A percentile compares a stretch with the other conserved stretches of the same genome.
phyloP scores from a whole-genome alignment of 75 land plant genomes.

The Isoetes taiwanensis region DNA sequence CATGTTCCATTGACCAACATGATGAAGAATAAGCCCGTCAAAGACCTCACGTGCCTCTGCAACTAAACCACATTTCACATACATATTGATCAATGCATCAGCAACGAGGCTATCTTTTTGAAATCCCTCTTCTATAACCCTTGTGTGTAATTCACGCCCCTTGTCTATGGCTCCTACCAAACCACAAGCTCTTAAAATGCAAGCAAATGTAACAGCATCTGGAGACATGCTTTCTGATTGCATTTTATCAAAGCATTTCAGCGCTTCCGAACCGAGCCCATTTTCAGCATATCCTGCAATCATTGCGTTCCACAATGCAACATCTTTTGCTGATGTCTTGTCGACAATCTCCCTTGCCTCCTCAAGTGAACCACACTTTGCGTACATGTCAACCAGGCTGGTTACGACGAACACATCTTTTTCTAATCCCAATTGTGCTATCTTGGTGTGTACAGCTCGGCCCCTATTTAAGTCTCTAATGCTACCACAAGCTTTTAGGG shows the following conservation, averaged over 20 bases:
- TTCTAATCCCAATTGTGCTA: neutral
- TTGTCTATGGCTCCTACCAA: neutral
- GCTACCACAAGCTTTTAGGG: neutral
- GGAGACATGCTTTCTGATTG: neutral
- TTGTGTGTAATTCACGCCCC: neutral
- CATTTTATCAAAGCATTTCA: neutral
- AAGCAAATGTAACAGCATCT: neutral
- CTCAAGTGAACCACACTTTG: neutral
- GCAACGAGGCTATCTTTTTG: neutral
- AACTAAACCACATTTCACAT: too few relatives aligned
- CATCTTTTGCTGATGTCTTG: neutral
- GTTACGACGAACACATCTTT: neutral
- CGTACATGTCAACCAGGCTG: conserved; percentile 18
- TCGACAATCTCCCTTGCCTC: neutral
- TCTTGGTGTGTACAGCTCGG: neutral
- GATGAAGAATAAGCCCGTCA: neutral
- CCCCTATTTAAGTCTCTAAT: neutral
- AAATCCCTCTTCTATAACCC: neutral
- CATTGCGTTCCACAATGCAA: neutral
- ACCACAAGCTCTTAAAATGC: neutral
- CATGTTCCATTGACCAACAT: conserved; percentile 1
- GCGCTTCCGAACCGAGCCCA: neutral
- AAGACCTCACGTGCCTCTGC: conserved; percentile 7
- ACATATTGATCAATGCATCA: too few relatives aligned
- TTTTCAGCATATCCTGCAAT: neutral